Evolutionary conservation across 805 yeast species (phyloP), one percentile per base, ranked within the genome.

Genomic region (Ogataea zsoltii): DNA sequence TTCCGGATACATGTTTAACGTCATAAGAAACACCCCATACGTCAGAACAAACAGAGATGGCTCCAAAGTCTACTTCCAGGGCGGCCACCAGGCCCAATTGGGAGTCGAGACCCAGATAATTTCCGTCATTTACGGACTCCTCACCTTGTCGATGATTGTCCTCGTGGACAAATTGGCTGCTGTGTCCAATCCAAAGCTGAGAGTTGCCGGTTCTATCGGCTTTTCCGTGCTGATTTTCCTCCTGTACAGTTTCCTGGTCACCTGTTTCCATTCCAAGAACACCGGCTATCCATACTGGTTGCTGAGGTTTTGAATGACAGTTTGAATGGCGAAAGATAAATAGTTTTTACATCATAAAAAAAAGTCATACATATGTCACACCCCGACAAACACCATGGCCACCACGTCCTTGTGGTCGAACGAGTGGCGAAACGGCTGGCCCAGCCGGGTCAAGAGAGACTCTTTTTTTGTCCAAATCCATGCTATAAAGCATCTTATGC

Each of bases 1-100:
- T 38, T 74, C 92, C 7, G 99, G 99, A 14, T 86, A 90, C 68
- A 94, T 94, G 99, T 94, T 82, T 76, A 91, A 89, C 65, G 77
- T 79, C 54, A 94, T 94, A 51, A 80, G 97, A 65, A 77, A 77
- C 31, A 75, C 83, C 6, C 90, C 75, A 25, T 87, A 83, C 61
- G 71, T 83, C 33, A 75, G 75, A 53, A 73, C 70, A 28, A 66
- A 61, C 18, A 58, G 53, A 7, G 62, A 73, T 37, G 78, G 77
- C 9, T 43, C 49, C 1, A 62, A 59, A 3, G 62, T 61, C 7
- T 76, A 74, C 52, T 65, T 76, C 48, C 50, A 62, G 2, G 70
- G 73, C 4, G 89, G 89, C 29, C 90, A 86, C 57, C 87, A 84
- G 59, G 71, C 69, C 41, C 99, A 94, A 66, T 76, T 78, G 41